phyloP scores from a whole-genome alignment of 2,329 filamentous ascomycete genomes.

The Cercospora sesami region DNA sequence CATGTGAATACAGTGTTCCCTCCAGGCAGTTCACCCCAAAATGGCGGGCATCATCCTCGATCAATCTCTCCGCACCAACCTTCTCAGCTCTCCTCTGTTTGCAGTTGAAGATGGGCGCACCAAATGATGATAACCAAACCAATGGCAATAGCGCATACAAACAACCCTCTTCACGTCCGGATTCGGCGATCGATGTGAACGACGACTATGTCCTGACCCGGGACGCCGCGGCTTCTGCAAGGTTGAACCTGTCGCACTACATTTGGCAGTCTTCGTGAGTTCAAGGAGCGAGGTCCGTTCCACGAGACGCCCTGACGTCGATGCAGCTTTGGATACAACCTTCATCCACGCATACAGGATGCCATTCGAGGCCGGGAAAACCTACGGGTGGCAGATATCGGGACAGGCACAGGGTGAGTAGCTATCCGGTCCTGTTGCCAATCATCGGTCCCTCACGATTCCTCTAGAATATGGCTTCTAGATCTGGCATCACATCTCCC shows the following conservation, averaged over 20 bases:
- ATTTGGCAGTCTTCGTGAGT: conserved; percentile 28
- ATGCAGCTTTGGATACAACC: conserved; percentile 23
- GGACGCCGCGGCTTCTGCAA: conserved; percentile 26
- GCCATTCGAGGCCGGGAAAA: conserved; percentile 20
- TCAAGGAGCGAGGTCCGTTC: background rate
- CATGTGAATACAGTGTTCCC: background rate
- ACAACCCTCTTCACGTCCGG: conserved; percentile 16
- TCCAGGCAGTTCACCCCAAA: background rate
- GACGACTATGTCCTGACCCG: conserved; percentile 29
- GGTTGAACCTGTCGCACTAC: conserved; percentile 29
- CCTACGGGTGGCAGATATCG: conserved; percentile 24
- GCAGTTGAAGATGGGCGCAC: conserved; percentile 4
- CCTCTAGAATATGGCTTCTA: conserved; percentile 24
- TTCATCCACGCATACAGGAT: conserved; percentile 25
- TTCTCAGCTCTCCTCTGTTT: background rate
- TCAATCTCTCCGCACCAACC: background rate
- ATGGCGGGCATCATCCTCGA: conserved; percentile 3
- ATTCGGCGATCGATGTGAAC: conserved; percentile 25
- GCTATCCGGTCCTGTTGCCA: background rate
- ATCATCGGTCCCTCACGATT: background rate
- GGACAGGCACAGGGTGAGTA: conserved; percentile 26
- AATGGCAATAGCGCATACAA: conserved; percentile 5
- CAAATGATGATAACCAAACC: background rate
- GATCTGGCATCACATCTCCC: conserved; percentile 27
- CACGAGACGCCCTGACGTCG: background rate